These are phyloP conservation scores for Phaeodactylum tricornutum DNA, from an alignment of 108 stramenopile species.

Conservation along the genomic window DNA sequence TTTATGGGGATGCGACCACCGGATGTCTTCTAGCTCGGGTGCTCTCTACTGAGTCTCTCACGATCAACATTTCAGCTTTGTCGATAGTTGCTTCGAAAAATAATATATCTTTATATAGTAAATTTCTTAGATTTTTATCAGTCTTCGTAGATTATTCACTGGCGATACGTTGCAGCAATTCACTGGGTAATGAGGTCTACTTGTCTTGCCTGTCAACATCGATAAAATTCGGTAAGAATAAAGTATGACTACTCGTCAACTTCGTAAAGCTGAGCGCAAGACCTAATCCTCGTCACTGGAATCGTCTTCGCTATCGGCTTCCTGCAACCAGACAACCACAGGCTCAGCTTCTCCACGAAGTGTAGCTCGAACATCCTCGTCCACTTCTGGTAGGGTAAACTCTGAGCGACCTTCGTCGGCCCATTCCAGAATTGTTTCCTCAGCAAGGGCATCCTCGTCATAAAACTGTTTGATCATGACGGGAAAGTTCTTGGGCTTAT, in stretches of 20 bases:
- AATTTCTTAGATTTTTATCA: too few species aligned
- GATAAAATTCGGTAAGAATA: too few species aligned
- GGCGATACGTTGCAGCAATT: too few species aligned
- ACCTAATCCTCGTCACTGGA: conserved; percentile 26
- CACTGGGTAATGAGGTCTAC: too few species aligned
- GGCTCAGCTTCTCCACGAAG: conserved; percentile 78
- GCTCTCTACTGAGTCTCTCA: too few species aligned
- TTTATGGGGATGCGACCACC: conserved; percentile 68
- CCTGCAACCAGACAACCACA: conserved; percentile 85
- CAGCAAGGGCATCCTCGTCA: conserved; percentile 82
- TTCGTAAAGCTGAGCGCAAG: not conserved
- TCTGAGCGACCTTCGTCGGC: conserved; percentile 74
- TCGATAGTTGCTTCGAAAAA: too few species aligned
- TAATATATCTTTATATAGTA: too few species aligned
- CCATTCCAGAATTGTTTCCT: conserved; percentile 89
- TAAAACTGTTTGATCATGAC: conserved; percentile 86
- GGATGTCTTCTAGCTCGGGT: conserved; percentile 74
- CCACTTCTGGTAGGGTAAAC: conserved; percentile 58
- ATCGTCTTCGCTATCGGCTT: conserved; percentile 69
- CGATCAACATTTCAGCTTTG: too few species aligned
- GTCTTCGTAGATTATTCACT: too few species aligned
- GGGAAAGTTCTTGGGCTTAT: conserved; percentile 83
- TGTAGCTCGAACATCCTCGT: conserved; percentile 67
- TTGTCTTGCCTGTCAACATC: too few species aligned
- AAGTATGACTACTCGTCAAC: too few species aligned